Evolutionary conservation across 495 filamentous ascomycete species (phyloP).

Genomic region (Aspergillus heteromorphus): DNA sequence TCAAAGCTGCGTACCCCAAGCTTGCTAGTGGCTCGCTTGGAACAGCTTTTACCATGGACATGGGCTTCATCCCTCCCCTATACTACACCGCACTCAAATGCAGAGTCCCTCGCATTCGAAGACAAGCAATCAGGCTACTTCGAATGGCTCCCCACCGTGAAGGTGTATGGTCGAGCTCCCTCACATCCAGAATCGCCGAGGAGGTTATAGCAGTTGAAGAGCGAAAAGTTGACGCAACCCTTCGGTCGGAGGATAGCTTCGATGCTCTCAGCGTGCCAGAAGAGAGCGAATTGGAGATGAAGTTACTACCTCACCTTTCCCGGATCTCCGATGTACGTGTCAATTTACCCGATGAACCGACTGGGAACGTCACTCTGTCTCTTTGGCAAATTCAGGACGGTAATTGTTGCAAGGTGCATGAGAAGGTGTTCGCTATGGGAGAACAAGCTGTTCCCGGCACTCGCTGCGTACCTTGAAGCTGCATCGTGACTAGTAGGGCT

Average conservation of each 20-base stretch:
- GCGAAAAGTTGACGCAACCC: neutral
- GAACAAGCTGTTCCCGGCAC: neutral
- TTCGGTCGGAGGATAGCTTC: neutral
- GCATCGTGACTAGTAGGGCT: too few species aligned
- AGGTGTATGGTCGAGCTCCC: slow-evolving; percentile 40
- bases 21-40: neutral
- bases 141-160: slow-evolving; percentile 39
- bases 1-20: slow-evolving; percentile 11
- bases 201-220: slow-evolving; percentile 39
- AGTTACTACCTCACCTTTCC: neutral
- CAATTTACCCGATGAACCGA: neutral
- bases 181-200: slow-evolving; percentile 14
- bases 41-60: slow-evolving; percentile 35
- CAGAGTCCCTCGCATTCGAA: slow-evolving; percentile 41
- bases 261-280: neutral
- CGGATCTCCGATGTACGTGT: neutral
- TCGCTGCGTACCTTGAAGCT: too few species aligned
- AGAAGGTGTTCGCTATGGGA: neutral
- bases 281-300: neutral
- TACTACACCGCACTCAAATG: slow-evolving; percentile 54
- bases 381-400: neutral
- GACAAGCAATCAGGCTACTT: slow-evolving; percentile 39
- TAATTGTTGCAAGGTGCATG: neutral
- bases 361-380: neutral
- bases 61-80: slow-evolving; percentile 46